Evolutionary conservation across 495 filamentous ascomycete species (phyloP).

Genomic region (Symbiotaphrina buchneri): DNA sequence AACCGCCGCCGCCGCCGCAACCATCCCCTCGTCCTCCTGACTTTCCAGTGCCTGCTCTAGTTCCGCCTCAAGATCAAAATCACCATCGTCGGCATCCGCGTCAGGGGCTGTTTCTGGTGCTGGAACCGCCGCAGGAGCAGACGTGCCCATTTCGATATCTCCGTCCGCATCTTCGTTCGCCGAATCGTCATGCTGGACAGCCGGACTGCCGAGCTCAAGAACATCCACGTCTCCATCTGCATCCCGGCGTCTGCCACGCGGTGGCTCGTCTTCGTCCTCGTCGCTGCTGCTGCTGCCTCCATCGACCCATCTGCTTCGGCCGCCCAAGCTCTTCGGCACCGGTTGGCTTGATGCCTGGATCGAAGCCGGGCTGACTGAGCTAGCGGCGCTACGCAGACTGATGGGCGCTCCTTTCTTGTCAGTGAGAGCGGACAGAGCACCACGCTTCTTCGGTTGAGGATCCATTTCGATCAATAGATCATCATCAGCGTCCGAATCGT

Average conservation of each 20-base stretch:
- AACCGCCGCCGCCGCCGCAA: neutral
- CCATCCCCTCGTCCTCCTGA: slow-evolving; percentile 2
- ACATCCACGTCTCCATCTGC: slow-evolving; percentile 2
- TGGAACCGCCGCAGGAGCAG: neutral
- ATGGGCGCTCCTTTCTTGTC: no score
- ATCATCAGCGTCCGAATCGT: slow-evolving; percentile 1
- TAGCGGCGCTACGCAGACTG: slow-evolving; percentile 4
- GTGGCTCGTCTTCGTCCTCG: slow-evolving; percentile 2
- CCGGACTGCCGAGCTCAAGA: neutral
- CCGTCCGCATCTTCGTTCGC: slow-evolving; percentile 5
- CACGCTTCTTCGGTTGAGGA: slow-evolving; percentile 2
- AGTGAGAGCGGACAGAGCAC: neutral
- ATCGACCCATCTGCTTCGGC: slow-evolving; percentile 2
- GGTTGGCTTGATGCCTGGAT: neutral
- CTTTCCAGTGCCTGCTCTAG: slow-evolving; percentile 3
- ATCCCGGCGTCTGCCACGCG: neutral
- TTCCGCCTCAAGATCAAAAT: slow-evolving; percentile 4
- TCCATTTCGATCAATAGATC: slow-evolving; percentile 5
- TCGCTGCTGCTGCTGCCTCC: slow-evolving; percentile 1
- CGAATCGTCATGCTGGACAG: neutral
- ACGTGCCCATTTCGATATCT: neutral
- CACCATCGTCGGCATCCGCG: slow-evolving; percentile 3
- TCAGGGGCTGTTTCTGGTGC: neutral
- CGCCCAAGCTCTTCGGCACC: neutral
- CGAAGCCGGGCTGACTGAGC: slow-evolving; percentile 4